Conservation (phyloP, 768 basidiomycete species). For the Kwoniella sp. region DNA sequence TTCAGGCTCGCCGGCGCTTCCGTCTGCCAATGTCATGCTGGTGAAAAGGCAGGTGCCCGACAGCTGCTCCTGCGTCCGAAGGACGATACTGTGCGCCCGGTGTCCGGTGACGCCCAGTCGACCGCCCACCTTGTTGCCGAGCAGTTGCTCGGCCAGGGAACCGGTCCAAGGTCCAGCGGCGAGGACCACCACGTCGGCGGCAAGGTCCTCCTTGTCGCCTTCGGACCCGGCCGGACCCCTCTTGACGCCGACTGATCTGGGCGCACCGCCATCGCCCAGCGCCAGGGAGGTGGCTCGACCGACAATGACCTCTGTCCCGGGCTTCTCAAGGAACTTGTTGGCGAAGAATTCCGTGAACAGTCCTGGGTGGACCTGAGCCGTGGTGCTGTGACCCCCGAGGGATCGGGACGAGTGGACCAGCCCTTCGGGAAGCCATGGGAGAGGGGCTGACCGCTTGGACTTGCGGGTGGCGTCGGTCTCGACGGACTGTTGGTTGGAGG, state of each 20-base stretch:
- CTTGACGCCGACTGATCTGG: slow-evolving; percentile 4
- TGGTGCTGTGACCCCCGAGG: slow-evolving; percentile 40
- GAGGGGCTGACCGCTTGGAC: slow-evolving; percentile 21
- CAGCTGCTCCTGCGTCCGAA: slow-evolving; percentile 52
- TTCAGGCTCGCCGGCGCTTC: slow-evolving; percentile 51
- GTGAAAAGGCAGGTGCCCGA: slow-evolving; percentile 80
- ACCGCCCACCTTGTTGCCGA: slow-evolving; percentile 38
- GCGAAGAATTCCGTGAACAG: slow-evolving; percentile 44
- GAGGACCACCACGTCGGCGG: slow-evolving; percentile 66
- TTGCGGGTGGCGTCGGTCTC: slow-evolving; percentile 37
- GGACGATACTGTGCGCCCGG: slow-evolving; percentile 50
- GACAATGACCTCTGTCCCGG: slow-evolving; percentile 33
- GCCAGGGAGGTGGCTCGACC: slow-evolving; percentile 30
- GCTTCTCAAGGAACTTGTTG: slow-evolving; percentile 27
- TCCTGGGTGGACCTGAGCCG: slow-evolving; percentile 49
- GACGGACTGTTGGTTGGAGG: slow-evolving; percentile 25
- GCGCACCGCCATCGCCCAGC: background rate
- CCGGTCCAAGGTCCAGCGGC: slow-evolving; percentile 87
- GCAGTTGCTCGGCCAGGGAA: slow-evolving; percentile 51
- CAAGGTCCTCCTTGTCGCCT: slow-evolving; percentile 1
- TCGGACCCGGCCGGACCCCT: background rate
- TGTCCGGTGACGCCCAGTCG: slow-evolving; percentile 43
- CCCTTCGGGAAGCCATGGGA: slow-evolving; percentile 40
- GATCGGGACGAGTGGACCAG: slow-evolving; percentile 33
- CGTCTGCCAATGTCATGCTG: slow-evolving; percentile 57